Evolutionary conservation across 2,329 filamentous ascomycete genomes (phyloP).

Genomic region (Talaromyces sp.): DNA sequence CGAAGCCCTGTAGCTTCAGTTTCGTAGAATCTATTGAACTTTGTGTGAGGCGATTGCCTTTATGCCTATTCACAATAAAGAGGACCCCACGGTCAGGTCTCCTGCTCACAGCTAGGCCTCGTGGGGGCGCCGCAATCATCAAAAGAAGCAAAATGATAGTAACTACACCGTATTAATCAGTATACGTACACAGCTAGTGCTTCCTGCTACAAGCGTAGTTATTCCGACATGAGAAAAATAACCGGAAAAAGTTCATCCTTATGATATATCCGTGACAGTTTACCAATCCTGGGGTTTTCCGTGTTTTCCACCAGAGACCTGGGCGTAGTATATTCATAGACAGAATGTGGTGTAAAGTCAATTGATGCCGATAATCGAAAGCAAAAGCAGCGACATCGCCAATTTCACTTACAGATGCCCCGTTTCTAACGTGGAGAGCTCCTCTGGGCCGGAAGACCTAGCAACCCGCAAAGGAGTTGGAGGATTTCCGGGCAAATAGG

Average conservation of each 20-base stretch:
- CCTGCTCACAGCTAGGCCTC: neutral
- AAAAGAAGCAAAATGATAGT: neutral
- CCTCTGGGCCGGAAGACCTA: neutral
- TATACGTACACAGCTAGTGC: neutral
- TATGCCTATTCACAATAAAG: neutral
- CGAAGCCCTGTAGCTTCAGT: neutral
- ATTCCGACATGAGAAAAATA: neutral
- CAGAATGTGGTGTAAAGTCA: neutral
- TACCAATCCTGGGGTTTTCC: neutral
- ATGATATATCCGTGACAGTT: neutral
- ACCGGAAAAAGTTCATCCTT: neutral
- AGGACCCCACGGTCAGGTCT: neutral
- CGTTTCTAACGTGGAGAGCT: neutral
- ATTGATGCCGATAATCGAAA: conserved; percentile 1
- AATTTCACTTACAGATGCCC: neutral
- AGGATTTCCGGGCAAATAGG: neutral
- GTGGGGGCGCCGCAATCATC: neutral
- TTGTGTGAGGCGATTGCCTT: neutral
- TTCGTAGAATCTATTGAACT: neutral
- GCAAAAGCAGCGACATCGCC: conserved; percentile 8
- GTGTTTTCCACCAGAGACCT: neutral
- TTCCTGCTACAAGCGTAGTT: neutral
- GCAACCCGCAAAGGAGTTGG: neutral
- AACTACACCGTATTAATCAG: neutral
- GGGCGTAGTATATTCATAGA: neutral